phyloP scores from a whole-genome alignment of 2,329 filamentous ascomycete genomes.

The Trichoderma gracile region DNA sequence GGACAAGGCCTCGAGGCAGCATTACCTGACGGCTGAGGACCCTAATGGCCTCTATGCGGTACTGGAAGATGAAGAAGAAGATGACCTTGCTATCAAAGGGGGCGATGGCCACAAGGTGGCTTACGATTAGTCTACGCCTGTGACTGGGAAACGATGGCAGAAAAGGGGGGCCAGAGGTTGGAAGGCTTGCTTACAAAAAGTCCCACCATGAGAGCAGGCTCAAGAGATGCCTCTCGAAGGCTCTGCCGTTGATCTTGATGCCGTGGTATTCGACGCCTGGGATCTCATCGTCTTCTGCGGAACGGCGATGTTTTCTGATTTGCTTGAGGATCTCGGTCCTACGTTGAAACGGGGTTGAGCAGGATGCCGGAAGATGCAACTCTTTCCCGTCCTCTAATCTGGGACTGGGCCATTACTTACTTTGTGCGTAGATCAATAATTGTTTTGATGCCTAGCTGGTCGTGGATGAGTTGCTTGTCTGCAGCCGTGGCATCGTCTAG shows the following conservation, averaged over 20 bases:
- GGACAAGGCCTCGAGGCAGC: slow-evolving; percentile 68
- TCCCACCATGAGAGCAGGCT: slow-evolving; percentile 67
- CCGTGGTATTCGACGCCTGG: slow-evolving; percentile 63
- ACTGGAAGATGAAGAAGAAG: slow-evolving; percentile 63
- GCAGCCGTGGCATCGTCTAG: slow-evolving; percentile 67
- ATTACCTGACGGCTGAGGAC: slow-evolving; percentile 72
- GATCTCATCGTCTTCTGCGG: slow-evolving; percentile 58
- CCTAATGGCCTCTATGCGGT: slow-evolving; percentile 67
- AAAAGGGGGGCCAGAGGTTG: too few relatives aligned
- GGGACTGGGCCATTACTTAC: slow-evolving; percentile 45
- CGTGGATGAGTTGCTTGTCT: slow-evolving; percentile 61
- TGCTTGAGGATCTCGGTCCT: slow-evolving; percentile 74
- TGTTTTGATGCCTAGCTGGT: slow-evolving; percentile 65
- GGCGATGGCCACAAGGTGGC: not conserved
- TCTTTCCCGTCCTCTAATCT: not conserved
- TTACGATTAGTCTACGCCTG: not conserved
- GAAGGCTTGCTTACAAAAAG: slow-evolving; percentile 52
- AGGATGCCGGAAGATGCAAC: not conserved
- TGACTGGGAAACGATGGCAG: too few relatives aligned
- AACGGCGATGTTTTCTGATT: slow-evolving; percentile 56
- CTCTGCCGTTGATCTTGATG: slow-evolving; percentile 72
- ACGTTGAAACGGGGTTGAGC: not conserved
- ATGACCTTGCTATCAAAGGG: slow-evolving; percentile 47
- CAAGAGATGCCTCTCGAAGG: slow-evolving; percentile 68
- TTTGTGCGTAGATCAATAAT: slow-evolving; percentile 79